Conservation (phyloP, 2,329 filamentous ascomycete genomes). For the Thelonectria rubi region DNA sequence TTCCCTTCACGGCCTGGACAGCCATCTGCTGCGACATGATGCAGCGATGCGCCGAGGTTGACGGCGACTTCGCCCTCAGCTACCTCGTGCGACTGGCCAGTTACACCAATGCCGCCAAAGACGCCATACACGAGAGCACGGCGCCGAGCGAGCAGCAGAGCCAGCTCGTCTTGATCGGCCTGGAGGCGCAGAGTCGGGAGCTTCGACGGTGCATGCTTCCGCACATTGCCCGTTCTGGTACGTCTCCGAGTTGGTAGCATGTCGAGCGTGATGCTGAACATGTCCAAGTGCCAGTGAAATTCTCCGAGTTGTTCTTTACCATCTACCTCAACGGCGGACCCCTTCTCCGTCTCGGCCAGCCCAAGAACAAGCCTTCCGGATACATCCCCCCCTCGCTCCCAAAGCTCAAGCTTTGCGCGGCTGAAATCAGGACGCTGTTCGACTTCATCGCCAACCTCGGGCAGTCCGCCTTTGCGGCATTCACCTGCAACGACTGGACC, state of each 20-base stretch:
- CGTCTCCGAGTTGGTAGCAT: not conserved
- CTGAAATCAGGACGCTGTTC: constrained; percentile 45
- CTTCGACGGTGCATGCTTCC: constrained; percentile 49
- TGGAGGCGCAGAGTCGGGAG: constrained; percentile 58
- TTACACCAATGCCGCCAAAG: constrained; percentile 50
- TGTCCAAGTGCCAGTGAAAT: constrained; percentile 38
- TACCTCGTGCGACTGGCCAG: constrained; percentile 56
- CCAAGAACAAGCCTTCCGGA: constrained; percentile 11
- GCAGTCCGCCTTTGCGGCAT: constrained; percentile 46
- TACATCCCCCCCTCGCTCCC: constrained; percentile 29
- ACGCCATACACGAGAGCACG: constrained; percentile 43
- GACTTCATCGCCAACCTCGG: constrained; percentile 45
- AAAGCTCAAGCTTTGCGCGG: constrained; percentile 39
- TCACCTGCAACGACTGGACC: constrained; percentile 55
- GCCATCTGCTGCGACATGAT: constrained; percentile 56
- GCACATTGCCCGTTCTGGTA: constrained; percentile 42
- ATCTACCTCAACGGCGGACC: constrained; percentile 53
- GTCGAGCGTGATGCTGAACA: constrained; percentile 32
- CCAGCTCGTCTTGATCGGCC: constrained; percentile 56
- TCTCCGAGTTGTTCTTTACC: constrained; percentile 49
- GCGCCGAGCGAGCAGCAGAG: constrained; percentile 51
- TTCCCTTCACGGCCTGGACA: constrained; percentile 54
- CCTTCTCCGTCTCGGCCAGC: constrained; percentile 42
- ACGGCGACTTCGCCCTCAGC: constrained; percentile 54
- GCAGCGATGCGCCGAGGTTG: constrained; percentile 47